These are phyloP conservation scores for Termitomyces sp. DNA, from an alignment of 768 basidiomycete species.

Conservation along the genomic window DNA sequence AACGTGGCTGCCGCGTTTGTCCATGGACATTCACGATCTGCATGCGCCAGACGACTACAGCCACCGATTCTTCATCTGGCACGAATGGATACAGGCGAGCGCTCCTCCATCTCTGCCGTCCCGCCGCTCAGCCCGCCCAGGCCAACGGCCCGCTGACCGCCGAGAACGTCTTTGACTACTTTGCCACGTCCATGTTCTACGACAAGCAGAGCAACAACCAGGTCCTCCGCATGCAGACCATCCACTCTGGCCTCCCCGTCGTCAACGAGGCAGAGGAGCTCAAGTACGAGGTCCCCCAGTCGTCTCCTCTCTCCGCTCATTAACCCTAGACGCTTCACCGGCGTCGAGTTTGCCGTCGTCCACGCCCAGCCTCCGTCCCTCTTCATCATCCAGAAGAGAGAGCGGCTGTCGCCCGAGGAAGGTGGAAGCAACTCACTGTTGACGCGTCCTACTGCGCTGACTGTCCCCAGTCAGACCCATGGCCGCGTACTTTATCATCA, in stretches of 20 bases:
- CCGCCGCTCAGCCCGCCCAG: conserved; percentile 25
- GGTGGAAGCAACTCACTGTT: conserved; percentile 37
- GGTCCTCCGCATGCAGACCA: conserved; percentile 89
- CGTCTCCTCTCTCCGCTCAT: not conserved
- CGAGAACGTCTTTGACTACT: conserved; percentile 87
- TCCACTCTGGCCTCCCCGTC: conserved; percentile 73
- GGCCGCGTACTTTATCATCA: conserved; percentile 83
- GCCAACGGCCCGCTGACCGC: conserved; percentile 72
- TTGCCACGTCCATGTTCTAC: conserved; percentile 87
- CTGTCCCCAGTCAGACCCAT: conserved; percentile 57
- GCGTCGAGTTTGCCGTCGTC: conserved; percentile 82
- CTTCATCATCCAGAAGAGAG: conserved; percentile 88
- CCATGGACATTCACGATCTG: conserved; percentile 52
- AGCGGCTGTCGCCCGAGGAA: conserved; percentile 78
- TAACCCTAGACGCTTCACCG: conserved; percentile 62
- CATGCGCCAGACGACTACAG: conserved; percentile 80
- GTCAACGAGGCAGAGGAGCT: conserved; percentile 83
- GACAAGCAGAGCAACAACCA: conserved; percentile 94
- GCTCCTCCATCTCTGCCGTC: not conserved
- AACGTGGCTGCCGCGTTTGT: conserved; percentile 7
- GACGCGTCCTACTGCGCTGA: conserved; percentile 2
- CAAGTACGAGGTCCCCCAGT: conserved; percentile 41
- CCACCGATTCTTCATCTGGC: conserved; percentile 85
- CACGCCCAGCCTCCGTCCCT: conserved; percentile 75
- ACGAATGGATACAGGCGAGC: conserved; percentile 79